These are phyloP conservation scores for Paragyromitra xinjiangensis DNA, from an alignment of 495 filamentous ascomycete genomes.

Conservation along the genomic window DNA sequence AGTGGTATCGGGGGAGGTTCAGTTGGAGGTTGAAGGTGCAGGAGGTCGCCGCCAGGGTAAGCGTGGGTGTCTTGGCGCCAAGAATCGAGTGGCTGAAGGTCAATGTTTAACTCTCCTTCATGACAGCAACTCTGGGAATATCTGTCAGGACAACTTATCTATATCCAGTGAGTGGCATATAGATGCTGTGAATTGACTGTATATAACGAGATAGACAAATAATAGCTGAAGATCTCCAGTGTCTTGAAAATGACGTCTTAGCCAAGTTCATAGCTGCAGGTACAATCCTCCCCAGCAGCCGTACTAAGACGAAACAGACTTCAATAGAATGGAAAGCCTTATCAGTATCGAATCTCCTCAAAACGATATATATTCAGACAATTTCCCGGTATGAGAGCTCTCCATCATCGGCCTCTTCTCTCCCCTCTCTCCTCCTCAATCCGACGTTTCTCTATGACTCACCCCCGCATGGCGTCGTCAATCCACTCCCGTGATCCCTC, in stretches of 20 bases:
- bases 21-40: background rate
- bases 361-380: background rate
- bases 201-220: background rate
- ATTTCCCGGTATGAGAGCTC: background rate
- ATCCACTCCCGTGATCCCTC: background rate
- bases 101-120: background rate
- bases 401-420: background rate
- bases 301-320: no score
- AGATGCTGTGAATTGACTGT: background rate
- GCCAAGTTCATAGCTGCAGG: background rate
- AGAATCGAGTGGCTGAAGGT: background rate
- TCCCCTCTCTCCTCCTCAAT: background rate
- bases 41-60: background rate
- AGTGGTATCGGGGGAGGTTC: background rate
- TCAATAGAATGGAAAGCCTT: no score
- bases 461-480: constrained; percentile 14
- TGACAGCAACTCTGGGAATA: background rate
- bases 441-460: constrained; percentile 16
- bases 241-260: background rate
- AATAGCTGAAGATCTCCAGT: background rate
- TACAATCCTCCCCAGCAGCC: background rate
- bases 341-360: no score
- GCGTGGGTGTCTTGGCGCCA: background rate
- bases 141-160: background rate
- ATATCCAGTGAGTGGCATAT: background rate